Evolutionary conservation across 345 rosid species (phyloP).

Genomic region (Heritiera fomes): DNA sequence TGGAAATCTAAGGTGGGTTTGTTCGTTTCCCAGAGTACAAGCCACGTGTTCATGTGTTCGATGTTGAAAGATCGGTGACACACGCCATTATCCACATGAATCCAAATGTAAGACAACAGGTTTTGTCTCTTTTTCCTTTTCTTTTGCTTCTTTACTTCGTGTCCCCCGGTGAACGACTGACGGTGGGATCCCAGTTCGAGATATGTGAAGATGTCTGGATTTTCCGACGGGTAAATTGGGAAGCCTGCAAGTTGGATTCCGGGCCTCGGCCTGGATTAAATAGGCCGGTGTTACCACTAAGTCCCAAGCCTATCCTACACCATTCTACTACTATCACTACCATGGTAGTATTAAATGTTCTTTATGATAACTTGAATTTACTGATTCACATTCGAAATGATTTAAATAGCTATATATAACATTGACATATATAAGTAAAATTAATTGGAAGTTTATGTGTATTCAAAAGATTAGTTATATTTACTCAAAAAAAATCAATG

Average conservation of each 20-base stretch:
- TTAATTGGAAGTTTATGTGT: too few species aligned
- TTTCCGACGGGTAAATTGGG: background rate
- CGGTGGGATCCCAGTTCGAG: background rate
- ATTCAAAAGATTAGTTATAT: too few species aligned
- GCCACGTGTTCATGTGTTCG: conserved; percentile 32
- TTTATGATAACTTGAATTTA: too few species aligned
- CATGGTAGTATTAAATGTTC: too few species aligned
- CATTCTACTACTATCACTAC: too few species aligned
- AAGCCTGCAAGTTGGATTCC: background rate
- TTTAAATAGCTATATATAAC: too few species aligned
- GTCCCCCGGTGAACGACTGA: background rate
- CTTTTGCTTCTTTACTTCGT: background rate
- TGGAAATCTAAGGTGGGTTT: background rate
- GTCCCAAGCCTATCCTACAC: background rate
- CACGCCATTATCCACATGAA: background rate
- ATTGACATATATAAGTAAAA: too few species aligned
- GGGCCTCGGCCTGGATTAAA: background rate
- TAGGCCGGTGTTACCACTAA: background rate
- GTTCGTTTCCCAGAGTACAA: conserved; percentile 31
- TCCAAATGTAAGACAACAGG: background rate
- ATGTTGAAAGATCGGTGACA: conserved; percentile 30
- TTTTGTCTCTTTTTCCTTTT: background rate
- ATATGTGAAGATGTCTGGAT: background rate
- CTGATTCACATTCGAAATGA: too few species aligned
- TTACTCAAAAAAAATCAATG: too few species aligned